Evolutionary conservation across 768 basidiomycete species (phyloP), one percentile per base, ranked within the genome.

Genomic region (Panaeolus papilionaceus): DNA sequence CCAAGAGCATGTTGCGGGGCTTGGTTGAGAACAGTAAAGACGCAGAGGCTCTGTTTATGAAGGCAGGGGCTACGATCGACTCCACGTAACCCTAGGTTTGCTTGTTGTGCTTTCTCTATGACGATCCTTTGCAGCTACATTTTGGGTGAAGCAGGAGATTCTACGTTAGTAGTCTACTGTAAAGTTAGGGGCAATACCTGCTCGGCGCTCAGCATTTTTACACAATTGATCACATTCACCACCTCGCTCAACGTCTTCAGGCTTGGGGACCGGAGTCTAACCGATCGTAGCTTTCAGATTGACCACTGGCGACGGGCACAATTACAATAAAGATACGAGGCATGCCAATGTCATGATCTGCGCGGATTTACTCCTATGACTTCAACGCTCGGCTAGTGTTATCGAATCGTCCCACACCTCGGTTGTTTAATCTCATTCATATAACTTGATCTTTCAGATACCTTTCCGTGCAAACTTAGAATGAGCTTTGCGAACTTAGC

Each of bases 1-100:
- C 67, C 20, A 45, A 67, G n/a, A 67, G 73, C 9, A 18, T 66
- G 11, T 65, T 74, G 8, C 69, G 70, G 14, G 62, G 69, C 4
- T 47, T 74, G 12, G 73, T 74, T 5, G 73, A 74, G 33, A 69
- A 66, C 18, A 74, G 71, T 63, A 68, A 72, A 1, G 73, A 74
- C 44, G 70, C 68, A 61, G 62, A 44, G 38, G 37, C 63, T 0
- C 69, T 74, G 3, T 72, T 71, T 44, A 66, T 62, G 10, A 58
- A 33, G 28, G 54, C 54, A 33, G 28, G 54, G 6, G 20, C 23
- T 1, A 2, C 1, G 5, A 23, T 23, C 26, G 8, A 51, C 23
- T 11, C 20, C 18, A n/a, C 18, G 8, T 18, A 16, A 47, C 7
- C 7, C 5, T 33, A 33, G 33, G 33, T 33, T 33, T 33, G 33